Evolutionary conservation across 2,329 filamentous ascomycete genomes (phyloP).

Genomic region (Epichloe baconii): DNA sequence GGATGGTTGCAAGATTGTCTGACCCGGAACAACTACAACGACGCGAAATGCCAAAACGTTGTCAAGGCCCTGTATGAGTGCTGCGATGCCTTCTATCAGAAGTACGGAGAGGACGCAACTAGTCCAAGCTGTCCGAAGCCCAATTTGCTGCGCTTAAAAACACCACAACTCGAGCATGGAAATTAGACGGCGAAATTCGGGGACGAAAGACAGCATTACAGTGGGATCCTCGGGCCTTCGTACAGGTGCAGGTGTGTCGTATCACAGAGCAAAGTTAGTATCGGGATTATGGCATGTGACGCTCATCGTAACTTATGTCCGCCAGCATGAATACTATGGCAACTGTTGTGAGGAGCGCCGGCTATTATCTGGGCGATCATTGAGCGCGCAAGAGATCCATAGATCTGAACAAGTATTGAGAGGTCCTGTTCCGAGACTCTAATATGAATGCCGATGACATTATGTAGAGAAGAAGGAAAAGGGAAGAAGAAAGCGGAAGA

Average conservation of each 20-base stretch:
- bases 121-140: conserved; percentile 80
- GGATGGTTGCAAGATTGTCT: conserved; percentile 56
- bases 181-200: conserved; percentile 3
- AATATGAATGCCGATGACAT: conserved; percentile 87
- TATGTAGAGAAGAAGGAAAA: conserved; percentile 38
- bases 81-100: conserved; percentile 77
- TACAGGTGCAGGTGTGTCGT: background rate
- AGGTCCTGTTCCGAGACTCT: conserved; percentile 95
- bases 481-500: conserved; percentile 7
- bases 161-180: conserved; percentile 54
- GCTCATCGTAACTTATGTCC: conserved; percentile 31
- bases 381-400: conserved; percentile 87
- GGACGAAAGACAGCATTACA: background rate
- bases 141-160: conserved; percentile 65
- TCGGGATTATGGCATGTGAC: conserved; percentile 24
- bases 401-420: conserved; percentile 90
- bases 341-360: conserved; percentile 61
- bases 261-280: background rate
- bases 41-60: conserved; percentile 65
- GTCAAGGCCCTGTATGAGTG: conserved; percentile 87
- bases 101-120: conserved; percentile 61
- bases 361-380: conserved; percentile 82
- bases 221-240: background rate
- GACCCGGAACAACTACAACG: conserved; percentile 70
- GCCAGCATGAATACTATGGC: conserved; percentile 40